Percentiles rank a stretch among this genome's conserved stretches.
Evolutionary conservation across 352 stramenopile species (phyloP).

Genomic region (Phytophthora palmivora): DNA sequence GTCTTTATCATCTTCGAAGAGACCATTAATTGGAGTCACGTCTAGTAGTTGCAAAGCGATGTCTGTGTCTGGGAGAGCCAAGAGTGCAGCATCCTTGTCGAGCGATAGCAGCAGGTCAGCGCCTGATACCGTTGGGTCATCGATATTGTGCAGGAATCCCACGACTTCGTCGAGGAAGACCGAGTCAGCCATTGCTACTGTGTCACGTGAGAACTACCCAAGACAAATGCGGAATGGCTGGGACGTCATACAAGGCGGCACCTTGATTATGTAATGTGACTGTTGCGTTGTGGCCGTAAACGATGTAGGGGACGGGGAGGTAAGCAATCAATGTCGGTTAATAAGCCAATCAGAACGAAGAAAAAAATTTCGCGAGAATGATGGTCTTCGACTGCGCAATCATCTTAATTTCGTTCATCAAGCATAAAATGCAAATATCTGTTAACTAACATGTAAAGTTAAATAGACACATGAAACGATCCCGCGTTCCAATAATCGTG

Average conservation of each 20-base stretch:
- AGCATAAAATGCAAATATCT: no score
- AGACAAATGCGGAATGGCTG: conserved; percentile 25
- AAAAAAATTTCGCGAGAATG: conserved; percentile 1
- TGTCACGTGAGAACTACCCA: conserved; percentile 1
- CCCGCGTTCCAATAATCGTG: no score
- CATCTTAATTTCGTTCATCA: no score
- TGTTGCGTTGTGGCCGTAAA: conserved; percentile 4
- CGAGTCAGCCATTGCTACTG: conserved; percentile 18
- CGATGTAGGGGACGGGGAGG: conserved; percentile 9
- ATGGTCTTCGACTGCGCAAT: conserved; percentile 7
- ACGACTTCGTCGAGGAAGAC: conserved; percentile 34
- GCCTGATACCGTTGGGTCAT: conserved; percentile 18
- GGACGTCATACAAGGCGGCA: conserved; percentile 1
- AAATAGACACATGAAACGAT: no score
- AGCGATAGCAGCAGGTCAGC: conserved; percentile 22
- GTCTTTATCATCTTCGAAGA: conserved; percentile 15
- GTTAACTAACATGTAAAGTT: no score
- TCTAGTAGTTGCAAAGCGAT: conserved; percentile 32
- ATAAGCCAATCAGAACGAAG: conserved; percentile 7
- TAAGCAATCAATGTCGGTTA: conserved; percentile 4
- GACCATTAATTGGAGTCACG: conserved; percentile 16
- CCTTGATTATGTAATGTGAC: conserved; percentile 7
- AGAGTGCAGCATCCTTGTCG: conserved; percentile 21
- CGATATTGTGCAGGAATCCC: conserved; percentile 31
- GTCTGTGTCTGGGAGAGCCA: conserved; percentile 17